These are phyloP conservation scores for Escovopsis sp. DNA, from an alignment of 2,329 filamentous ascomycete genomes.

Conservation along the genomic window DNA sequence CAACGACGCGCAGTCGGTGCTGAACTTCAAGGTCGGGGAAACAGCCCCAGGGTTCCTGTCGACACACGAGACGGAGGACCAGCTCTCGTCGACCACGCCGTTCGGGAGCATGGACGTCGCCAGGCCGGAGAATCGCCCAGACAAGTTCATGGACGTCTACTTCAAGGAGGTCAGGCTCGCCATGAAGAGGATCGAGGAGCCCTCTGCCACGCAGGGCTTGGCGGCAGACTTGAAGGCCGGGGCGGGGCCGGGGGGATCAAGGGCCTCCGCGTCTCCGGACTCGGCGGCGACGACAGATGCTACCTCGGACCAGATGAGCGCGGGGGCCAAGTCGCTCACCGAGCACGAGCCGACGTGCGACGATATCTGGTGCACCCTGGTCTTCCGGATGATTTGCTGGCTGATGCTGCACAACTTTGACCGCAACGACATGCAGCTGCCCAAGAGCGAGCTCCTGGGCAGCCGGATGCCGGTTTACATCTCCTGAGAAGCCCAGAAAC, in stretches of 20 bases:
- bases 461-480: constrained; percentile 43
- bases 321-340: constrained; percentile 5
- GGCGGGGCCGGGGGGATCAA: too few species aligned
- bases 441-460: constrained; percentile 37
- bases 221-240: too few species aligned
- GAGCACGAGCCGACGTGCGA: constrained; percentile 17
- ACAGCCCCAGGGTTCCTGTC: constrained; percentile 7
- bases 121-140: constrained; percentile 33
- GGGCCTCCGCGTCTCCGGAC: too few species aligned
- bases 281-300: too few species aligned
- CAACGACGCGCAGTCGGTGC: constrained; percentile 10
- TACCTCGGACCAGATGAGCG: too few species aligned
- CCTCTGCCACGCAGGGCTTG: too few species aligned
- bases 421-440: constrained; percentile 35
- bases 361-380: constrained; percentile 38
- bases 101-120: constrained; percentile 34
- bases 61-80: background rate
- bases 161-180: constrained; percentile 28
- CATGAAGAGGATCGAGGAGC: constrained; percentile 13
- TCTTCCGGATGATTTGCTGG: constrained; percentile 46
- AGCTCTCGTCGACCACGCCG: constrained; percentile 7
- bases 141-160: constrained; percentile 37
- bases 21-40: background rate
- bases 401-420: constrained; percentile 42
- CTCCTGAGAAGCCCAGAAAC: constrained; percentile 11